Base-by-base conservation (phyloP, 495 filamentous ascomycete genomes). In the Aspergillus bridgeri region DNA sequence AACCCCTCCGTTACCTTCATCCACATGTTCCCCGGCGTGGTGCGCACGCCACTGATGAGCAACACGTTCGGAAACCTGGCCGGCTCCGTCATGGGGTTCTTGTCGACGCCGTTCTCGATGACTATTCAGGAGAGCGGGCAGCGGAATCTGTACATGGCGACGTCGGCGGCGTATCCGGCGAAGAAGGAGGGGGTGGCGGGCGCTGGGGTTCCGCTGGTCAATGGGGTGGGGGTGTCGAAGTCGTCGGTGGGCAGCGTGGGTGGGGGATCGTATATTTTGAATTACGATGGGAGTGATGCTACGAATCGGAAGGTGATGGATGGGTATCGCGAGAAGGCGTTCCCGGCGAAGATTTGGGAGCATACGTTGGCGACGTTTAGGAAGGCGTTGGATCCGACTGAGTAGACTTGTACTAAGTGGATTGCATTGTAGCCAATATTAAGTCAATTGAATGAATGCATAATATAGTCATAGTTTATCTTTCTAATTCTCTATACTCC, bases 1-100 rank as follows among this genome's bases (percentile, higher is more conserved):
- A 72, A 80, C 5, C 83, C 84, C 0, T 65, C 78, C 21, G 74
- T 87, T n/a, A 68, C 68, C 25, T 87, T 88, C 64, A 64, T 86
- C 0, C 83, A 87, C 59, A 65, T 72, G 27, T 83, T 70, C 56
- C 86, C 86, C 0, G 85, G 85, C 3, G 6, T 71, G 0, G 83
- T 87, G 20, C 69, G 76, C 52, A 78, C 76, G 6, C 69, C 65
- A 18, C 25, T 79, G 3, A 51, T 61, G 33, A 55, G 69, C 5
- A 59, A 64, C 20, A 49, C 51, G 0, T 46, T 66, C 17, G 65
- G 66, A 0, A n/a, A 59, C 0, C 0, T 61, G 6, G 18, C 51
- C 18, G 54, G 58, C 19, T 27, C 27, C 5, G 53, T 56, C n/a
- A 23, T 65, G 21, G 8, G 61, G 44, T 23, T 55, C 20, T 13